Base-by-base conservation (phyloP, 495 filamentous ascomycete species). In the Tuber magnatum region DNA sequence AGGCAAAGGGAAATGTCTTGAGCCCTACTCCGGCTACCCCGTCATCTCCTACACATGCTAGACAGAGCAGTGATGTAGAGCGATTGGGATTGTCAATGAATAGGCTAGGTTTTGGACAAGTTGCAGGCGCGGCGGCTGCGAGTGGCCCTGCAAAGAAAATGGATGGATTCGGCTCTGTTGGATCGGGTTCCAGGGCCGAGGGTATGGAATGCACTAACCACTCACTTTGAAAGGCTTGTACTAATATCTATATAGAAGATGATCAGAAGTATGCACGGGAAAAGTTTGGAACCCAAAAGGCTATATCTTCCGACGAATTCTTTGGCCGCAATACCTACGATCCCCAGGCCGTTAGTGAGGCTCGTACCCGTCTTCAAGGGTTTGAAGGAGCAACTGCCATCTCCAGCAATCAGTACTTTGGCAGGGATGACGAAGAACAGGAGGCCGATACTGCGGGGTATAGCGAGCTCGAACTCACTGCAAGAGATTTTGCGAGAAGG, bases 281-380 rank as follows among this genome's bases (percentile, higher is more conserved):
- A 80, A 94, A 94, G 82, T 99, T 99, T 78, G 95, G 94, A 74
- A 84, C 83, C 72, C 95, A 99, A 85, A 98, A 97, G 86, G 92
- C 92, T 83, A 99, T 99, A 79, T 97, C 94, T 2, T 97, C 93
- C 5, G 95, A 99, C 84, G 95, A 99, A 80, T 97, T 97, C 86
- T 99, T 99, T 83, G 93, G 94, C 75, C 94, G 94, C 80, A 92
- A 93, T 40, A 84, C 87, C 71, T 98, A 91, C 82, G 93, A 99
- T 79, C 89, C 94, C 42, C 85, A 86, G 46, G 90, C 91, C 6
- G 91, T 94, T 81, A 87, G 91, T 68, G 94, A 97, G 86, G 94
- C 95, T 71, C 94, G 95, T 85, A 85, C 88, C 20, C 89, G 95
- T 22, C 88, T 99, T 61, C 90, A 92, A 83, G 91, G 93, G 35